Conservation (phyloP, 495 filamentous ascomycete genomes). For the Aspergillus wentii region DNA sequence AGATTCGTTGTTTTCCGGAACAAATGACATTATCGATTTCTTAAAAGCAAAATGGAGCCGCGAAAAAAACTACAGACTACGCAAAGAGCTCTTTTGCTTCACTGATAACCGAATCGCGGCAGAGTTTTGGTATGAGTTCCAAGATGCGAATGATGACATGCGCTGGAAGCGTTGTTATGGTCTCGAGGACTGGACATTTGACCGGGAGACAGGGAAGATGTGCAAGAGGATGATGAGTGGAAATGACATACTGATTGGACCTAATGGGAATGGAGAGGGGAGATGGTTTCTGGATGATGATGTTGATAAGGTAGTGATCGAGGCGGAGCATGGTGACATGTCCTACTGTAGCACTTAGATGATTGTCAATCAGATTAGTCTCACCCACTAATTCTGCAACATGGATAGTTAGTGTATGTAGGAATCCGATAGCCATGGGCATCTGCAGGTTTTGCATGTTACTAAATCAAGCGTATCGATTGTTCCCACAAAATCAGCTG, state of each 20-base stretch:
- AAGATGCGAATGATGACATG: conserved; percentile 56
- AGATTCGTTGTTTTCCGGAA: conserved; percentile 63
- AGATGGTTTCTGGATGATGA: conserved; percentile 64
- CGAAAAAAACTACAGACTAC: conserved; percentile 69
- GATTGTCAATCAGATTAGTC: too few species aligned
- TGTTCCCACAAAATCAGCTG: too few species aligned
- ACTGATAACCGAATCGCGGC: conserved; percentile 60
- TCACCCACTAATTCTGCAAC: too few species aligned
- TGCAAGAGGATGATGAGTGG: conserved; percentile 88
- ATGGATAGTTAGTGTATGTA: too few species aligned
- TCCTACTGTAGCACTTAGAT: too few species aligned
- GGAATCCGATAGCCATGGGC: too few species aligned
- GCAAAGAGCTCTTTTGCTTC: conserved; percentile 82
- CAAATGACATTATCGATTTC: conserved; percentile 64
- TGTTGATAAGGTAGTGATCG: conserved; percentile 67
- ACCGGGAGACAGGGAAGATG: conserved; percentile 66
- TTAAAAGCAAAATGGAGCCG: conserved; percentile 71
- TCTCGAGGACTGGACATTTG: conserved; percentile 90
- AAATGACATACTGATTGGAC: conserved; percentile 70
- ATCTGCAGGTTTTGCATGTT: too few species aligned
- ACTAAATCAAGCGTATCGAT: too few species aligned
- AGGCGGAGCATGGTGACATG: conserved; percentile 67
- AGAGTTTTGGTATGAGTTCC: conserved; percentile 92
- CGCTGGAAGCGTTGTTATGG: conserved; percentile 92
- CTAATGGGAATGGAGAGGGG: conserved; percentile 40